Percentiles rank a stretch among this genome's conserved stretches.
Evolutionary conservation across 306 rosid species (phyloP).

Genomic region (Vigna trinervia): DNA sequence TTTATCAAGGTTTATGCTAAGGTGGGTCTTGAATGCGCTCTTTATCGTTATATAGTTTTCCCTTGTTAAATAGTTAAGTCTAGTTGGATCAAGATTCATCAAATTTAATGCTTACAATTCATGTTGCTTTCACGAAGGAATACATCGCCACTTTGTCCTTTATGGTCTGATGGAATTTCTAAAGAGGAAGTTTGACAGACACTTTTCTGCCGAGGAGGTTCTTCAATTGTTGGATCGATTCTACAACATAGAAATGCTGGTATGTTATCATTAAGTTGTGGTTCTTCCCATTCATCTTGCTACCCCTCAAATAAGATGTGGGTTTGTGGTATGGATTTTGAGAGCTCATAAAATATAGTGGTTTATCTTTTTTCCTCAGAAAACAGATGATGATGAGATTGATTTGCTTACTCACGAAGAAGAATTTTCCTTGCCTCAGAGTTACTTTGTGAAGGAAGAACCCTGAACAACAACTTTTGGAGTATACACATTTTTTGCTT

Average conservation of each 20-base stretch:
- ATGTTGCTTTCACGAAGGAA: constrained; percentile 59
- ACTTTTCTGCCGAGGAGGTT: constrained; percentile 90
- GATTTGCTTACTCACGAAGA: constrained; percentile 81
- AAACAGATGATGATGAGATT: constrained; percentile 86
- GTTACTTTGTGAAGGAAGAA: constrained; percentile 82
- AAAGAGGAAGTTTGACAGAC: constrained; percentile 79
- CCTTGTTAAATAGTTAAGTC: constrained; percentile 25
- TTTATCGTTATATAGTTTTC: constrained; percentile 38
- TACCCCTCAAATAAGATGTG: constrained; percentile 13
- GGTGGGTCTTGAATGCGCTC: constrained; percentile 38
- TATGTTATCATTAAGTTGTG: constrained; percentile 44
- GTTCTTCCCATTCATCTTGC: neutral
- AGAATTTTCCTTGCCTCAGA: constrained; percentile 87
- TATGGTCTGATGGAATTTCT: constrained; percentile 95
- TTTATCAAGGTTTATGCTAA: constrained; percentile 22
- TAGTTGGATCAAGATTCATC: constrained; percentile 10
- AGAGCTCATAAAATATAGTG: constrained; percentile 33
- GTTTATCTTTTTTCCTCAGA: constrained; percentile 55
- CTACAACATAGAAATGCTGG: constrained; percentile 97
- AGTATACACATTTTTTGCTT: constrained; percentile 44
- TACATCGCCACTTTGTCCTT: constrained; percentile 92
- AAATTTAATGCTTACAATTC: constrained; percentile 37
- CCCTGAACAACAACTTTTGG: constrained; percentile 48
- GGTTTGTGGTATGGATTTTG: constrained; percentile 32
- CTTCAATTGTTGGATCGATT: constrained; percentile 92